These are phyloP conservation scores for Adansonia gregorii DNA, from an alignment of 441 rosid genomes.

Conservation along the genomic window DNA sequence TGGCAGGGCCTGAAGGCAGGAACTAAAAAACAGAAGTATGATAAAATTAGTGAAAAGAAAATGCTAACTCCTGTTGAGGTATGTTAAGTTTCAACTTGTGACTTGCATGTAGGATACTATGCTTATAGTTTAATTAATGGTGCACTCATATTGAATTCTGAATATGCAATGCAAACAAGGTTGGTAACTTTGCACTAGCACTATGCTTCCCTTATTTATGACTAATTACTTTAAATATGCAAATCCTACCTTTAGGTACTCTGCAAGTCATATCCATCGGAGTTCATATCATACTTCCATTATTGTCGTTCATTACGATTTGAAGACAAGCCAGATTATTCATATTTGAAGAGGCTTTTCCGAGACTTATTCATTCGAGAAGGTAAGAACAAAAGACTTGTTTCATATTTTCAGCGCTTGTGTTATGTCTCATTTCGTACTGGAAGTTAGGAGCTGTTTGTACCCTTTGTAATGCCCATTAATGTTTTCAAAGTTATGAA, in stretches of 20 bases:
- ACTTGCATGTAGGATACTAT: background rate
- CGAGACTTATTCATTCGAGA: conserved; percentile 85
- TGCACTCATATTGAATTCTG: conserved; percentile 2
- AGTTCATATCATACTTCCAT: conserved; percentile 77
- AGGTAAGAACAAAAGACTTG: conserved; percentile 41
- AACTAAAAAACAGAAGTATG: conserved; percentile 78
- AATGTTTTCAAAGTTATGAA: background rate
- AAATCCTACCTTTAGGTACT: conserved; percentile 52
- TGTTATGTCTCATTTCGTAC: background rate
- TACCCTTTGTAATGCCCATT: background rate
- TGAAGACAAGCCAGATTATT: conserved; percentile 86
- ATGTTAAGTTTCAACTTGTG: conserved; percentile 14
- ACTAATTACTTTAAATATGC: background rate
- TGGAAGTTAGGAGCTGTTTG: conserved; percentile 10
- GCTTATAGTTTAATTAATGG: background rate
- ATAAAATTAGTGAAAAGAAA: conserved; percentile 77
- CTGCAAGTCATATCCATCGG: conserved; percentile 74
- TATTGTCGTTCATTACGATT: conserved; percentile 81
- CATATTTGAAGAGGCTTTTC: conserved; percentile 85
- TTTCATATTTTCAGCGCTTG: background rate
- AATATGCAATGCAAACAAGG: background rate
- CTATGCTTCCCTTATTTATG: background rate
- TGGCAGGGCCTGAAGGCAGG: conserved; percentile 84
- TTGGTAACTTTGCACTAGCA: background rate
- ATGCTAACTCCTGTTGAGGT: conserved; percentile 74